Evolutionary conservation across 192 early-diverging fungal species (phyloP), one percentile per base, ranked within the genome.

Genomic region (Chytriomyces sp.): DNA sequence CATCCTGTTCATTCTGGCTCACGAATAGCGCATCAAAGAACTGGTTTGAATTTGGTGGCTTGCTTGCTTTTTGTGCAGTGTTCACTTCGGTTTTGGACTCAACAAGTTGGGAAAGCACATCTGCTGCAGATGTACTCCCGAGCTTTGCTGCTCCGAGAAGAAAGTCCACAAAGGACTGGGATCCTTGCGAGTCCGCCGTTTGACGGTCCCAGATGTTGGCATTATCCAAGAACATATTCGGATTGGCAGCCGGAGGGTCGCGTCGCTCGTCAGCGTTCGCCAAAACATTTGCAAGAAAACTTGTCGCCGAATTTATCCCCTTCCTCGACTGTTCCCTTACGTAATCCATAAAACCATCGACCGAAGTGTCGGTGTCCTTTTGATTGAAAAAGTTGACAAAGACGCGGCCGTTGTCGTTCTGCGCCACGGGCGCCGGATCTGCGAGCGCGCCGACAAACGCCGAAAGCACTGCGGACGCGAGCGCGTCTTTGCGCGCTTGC

Each of bases 381-480:
- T 71, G 9, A 23, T 71, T 44, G 26, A 71, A 59, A 28, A 43
- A 59, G 5, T 57, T 28, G 16, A 57, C 69, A 59, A 71, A 71
- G 18, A 71, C 43, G 9, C 18, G 13, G 9, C 50, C 69, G 43
- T 50, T 57, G 9, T 71, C 50, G n/a, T 71, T 59, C 18, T n/a
- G 16, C 8, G 18, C 43, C 1, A 1, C 9, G 35, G 18, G 16
- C 8, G 16, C 43, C 7, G 47, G 9, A 5, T 57, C 57, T 2
- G 69, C 69, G 18, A 71, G 69, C 9, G 50, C 53, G 35, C 18
- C 57, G 24, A 59, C 24, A 57, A 71, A 71, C 23, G 9, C 57
- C 7, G 48, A 59, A 10, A 71, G 26, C 20, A 71, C 44, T 28
- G 66, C 11, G 1, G 8, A 18, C 8, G 66, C 11, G 18, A 67